Percentiles rank a stretch among this genome's conserved stretches.
phyloP scores from a whole-genome alignment of 345 rosid genomes.

The Murraya koenigii region DNA sequence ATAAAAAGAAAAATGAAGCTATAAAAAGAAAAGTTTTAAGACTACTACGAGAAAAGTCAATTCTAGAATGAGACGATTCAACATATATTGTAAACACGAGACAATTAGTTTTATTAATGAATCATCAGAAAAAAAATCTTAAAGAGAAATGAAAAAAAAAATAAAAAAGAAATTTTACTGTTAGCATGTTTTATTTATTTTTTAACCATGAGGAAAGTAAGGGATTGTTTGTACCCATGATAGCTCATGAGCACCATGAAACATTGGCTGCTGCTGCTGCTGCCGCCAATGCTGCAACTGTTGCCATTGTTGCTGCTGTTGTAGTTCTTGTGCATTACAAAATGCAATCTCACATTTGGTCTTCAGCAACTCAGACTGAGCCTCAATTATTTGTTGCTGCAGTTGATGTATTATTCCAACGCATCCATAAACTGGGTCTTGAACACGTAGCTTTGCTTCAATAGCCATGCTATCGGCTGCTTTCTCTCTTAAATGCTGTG shows the following conservation, averaged over 20 bases:
- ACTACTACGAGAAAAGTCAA: no score
- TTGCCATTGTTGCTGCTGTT: background rate
- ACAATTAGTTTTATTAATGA: no score
- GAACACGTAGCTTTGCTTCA: background rate
- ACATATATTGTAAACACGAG: no score
- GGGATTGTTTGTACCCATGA: background rate
- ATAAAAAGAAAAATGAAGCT: no score
- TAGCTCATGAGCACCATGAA: background rate
- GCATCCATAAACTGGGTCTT: background rate
- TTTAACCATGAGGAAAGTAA: background rate
- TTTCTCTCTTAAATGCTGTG: background rate
- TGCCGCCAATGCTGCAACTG: no score
- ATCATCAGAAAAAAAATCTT: no score
- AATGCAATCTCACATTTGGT: slow-evolving; percentile 11
- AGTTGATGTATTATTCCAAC: background rate
- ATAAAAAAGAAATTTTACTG: no score
- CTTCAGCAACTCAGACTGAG: slow-evolving; percentile 6
- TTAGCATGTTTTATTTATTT: no score
- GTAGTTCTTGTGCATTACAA: background rate
- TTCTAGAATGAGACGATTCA: no score
- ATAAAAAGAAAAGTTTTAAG: no score
- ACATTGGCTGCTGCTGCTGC: background rate
- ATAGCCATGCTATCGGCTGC: background rate
- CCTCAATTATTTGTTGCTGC: slow-evolving; percentile 22
- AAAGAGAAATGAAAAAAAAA: no score